Evolutionary conservation across 2,329 filamentous ascomycete genomes (phyloP).

Genomic region (Colletotrichum chlorophyti): DNA sequence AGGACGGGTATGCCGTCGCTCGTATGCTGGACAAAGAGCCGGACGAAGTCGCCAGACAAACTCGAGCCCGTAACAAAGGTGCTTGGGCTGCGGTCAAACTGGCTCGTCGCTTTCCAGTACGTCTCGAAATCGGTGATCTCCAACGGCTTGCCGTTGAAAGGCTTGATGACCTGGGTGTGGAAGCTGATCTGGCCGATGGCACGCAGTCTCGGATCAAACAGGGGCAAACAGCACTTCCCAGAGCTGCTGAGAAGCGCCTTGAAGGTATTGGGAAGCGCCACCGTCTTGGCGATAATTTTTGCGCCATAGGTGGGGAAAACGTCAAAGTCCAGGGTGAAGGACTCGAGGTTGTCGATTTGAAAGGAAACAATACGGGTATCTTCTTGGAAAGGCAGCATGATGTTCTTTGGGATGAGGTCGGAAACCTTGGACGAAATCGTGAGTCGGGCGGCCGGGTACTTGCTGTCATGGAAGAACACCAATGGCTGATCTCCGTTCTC

Average conservation of each 20-base stretch:
- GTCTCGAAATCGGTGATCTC: conserved; percentile 99
- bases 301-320: conserved; percentile 97
- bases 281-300: conserved; percentile 95
- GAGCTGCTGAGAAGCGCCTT: conserved; percentile 76
- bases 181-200: conserved; percentile 95
- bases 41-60: conserved; percentile 92
- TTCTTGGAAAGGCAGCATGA: conserved; percentile 94
- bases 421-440: conserved; percentile 97
- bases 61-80: conserved; percentile 94
- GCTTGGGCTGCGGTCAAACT: conserved; percentile 83
- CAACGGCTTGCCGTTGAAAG: conserved; percentile 88
- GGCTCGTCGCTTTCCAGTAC: conserved; percentile 98
- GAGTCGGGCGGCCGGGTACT: conserved; percentile 91
- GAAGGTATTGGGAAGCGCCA: conserved; percentile 89
- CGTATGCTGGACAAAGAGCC: conserved; percentile 90
- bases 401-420: conserved; percentile 94
- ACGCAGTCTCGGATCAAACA: conserved; percentile 90
- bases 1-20: conserved; percentile 86
- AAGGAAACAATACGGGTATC: conserved; percentile 94
- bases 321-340: conserved; percentile 95
- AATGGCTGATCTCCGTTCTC: conserved; percentile 77
- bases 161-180: conserved; percentile 94
- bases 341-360: conserved; percentile 91
- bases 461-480: conserved; percentile 95
- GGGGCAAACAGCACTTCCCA: conserved; percentile 81